Percentiles rank a stretch among this genome's conserved stretches.
Conservation (phyloP, 352 stramenopile genomes). For the Pythium diclinum region DNA sequence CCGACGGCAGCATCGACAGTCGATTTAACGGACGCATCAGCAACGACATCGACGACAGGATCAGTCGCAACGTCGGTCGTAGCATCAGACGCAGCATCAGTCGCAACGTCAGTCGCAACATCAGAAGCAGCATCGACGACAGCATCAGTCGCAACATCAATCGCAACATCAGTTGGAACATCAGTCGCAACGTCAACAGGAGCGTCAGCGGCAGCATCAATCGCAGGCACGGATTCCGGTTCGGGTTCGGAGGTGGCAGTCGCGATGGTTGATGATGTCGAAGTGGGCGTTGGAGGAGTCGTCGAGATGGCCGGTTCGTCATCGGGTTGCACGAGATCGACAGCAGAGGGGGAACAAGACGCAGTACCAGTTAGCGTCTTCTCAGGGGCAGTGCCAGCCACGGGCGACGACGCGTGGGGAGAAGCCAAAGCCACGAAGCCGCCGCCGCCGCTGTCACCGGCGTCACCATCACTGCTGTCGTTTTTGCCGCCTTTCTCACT, state of each 20-base stretch:
- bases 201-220: background rate
- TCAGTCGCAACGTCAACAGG: background rate
- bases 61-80: conserved; percentile 14
- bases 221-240: background rate
- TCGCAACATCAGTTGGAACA: background rate
- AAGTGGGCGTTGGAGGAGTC: background rate
- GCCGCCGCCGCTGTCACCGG: background rate
- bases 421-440: conserved; percentile 1
- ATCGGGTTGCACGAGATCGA: conserved; percentile 18
- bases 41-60: background rate
- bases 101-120: background rate
- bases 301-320: conserved; percentile 7
- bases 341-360: conserved; percentile 22
- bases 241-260: background rate
- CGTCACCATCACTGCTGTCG: background rate
- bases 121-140: background rate
- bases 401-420: conserved; percentile 3
- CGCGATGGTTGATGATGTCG: background rate
- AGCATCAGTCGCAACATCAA: conserved; percentile 5
- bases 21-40: background rate
- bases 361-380: conserved; percentile 23
- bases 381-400: conserved; percentile 1
- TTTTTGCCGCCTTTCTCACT: background rate
- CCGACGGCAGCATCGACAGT: background rate
- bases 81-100: background rate